Percentiles rank a stretch among this genome's conserved stretches.
Conservation (phyloP, 768 basidiomycete species). For the Lactarius sp. region DNA sequence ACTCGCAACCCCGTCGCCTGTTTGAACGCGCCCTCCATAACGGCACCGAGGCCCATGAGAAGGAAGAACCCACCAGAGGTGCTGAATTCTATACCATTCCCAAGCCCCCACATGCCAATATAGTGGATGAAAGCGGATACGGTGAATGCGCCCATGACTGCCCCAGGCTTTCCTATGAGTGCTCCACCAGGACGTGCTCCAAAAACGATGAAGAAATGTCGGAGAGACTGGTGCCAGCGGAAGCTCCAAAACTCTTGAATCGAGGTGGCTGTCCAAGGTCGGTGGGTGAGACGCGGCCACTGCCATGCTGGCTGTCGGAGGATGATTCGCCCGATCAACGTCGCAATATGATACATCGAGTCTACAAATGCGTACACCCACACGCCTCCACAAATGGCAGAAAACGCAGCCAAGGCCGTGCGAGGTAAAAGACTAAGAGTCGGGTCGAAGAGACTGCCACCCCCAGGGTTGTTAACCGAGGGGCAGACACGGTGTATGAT, state of each 20-base stretch:
- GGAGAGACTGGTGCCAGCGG: slow-evolving; percentile 38
- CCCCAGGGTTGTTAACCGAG: neutral
- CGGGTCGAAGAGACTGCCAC: slow-evolving; percentile 10
- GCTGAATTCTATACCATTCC: slow-evolving; percentile 43
- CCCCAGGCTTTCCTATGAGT: slow-evolving; percentile 45
- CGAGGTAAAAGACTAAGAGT: neutral
- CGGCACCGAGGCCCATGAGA: slow-evolving; percentile 48
- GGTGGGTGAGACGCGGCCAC: slow-evolving; percentile 35
- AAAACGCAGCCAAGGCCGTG: neutral
- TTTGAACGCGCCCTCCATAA: slow-evolving; percentile 47
- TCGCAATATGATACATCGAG: slow-evolving; percentile 28
- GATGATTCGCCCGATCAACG: slow-evolving; percentile 29
- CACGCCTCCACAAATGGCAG: slow-evolving; percentile 6
- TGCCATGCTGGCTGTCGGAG: slow-evolving; percentile 30
- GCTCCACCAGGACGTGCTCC: slow-evolving; percentile 33
- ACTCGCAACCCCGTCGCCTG: slow-evolving; percentile 42
- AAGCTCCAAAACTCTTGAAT: slow-evolving; percentile 36
- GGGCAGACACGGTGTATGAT: slow-evolving; percentile 3
- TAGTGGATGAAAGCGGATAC: slow-evolving; percentile 59
- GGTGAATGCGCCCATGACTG: slow-evolving; percentile 53
- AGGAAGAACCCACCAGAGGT: slow-evolving; percentile 50
- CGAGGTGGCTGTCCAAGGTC: slow-evolving; percentile 37
- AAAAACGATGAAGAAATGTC: slow-evolving; percentile 32
- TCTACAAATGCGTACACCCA: slow-evolving; percentile 20
- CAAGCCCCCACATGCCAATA: slow-evolving; percentile 54